Conservation (phyloP, 1,284 basidiomycete species). For the Porodaedalea pini region DNA sequence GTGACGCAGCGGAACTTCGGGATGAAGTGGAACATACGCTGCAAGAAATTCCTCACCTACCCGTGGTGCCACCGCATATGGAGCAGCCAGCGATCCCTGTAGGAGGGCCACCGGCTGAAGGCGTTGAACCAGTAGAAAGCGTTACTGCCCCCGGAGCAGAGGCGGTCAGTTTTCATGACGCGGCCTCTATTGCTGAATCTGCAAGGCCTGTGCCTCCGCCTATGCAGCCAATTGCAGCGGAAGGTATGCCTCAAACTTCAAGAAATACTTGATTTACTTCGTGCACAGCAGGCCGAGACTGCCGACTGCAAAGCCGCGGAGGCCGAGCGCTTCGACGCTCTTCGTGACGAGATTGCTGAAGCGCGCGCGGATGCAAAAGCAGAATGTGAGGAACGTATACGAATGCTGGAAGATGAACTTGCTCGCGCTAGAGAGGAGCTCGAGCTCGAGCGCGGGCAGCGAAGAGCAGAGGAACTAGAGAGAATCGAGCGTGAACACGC, state of each 20-base stretch:
- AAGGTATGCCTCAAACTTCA: slow-evolving; percentile 44
- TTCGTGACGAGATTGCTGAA: slow-evolving; percentile 40
- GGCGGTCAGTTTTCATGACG: no score
- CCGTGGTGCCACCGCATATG: no score
- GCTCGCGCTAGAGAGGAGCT: slow-evolving; percentile 50
- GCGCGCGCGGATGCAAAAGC: slow-evolving; percentile 44
- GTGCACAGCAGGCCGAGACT: slow-evolving; percentile 56
- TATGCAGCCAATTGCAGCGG: slow-evolving; percentile 35
- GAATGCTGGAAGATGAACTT: slow-evolving; percentile 63
- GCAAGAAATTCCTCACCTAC: no score
- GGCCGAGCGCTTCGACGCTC: slow-evolving; percentile 43
- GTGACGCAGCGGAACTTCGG: slow-evolving; percentile 47
- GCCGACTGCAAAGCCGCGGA: slow-evolving; percentile 49
- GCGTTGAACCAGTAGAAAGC: neutral
- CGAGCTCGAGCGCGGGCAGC: slow-evolving; percentile 51
- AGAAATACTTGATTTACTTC: slow-evolving; percentile 56
- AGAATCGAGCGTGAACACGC: slow-evolving; percentile 52
- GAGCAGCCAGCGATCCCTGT: no score
- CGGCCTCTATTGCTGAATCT: neutral
- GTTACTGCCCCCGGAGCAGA: no score
- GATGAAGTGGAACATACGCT: slow-evolving; percentile 37
- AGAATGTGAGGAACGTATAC: slow-evolving; percentile 53
- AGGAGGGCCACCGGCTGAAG: no score
- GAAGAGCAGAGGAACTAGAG: slow-evolving; percentile 56
- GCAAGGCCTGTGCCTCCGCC: slow-evolving; percentile 8